These are phyloP conservation scores for Atractiella rhizophila DNA, from an alignment of 768 basidiomycete genomes.

Conservation along the genomic window DNA sequence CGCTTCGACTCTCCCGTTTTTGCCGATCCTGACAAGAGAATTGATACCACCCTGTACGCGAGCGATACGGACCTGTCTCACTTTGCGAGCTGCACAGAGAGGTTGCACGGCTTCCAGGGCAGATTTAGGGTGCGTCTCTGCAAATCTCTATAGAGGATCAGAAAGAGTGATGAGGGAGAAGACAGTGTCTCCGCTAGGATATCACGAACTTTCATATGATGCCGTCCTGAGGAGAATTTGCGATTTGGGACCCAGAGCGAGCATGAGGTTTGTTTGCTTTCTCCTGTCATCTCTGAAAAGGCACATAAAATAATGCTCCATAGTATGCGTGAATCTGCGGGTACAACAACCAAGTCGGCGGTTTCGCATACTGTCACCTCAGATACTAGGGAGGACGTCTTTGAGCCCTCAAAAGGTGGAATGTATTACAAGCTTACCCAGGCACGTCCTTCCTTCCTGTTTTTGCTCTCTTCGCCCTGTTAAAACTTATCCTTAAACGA, in stretches of 20 bases:
- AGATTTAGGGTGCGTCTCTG: slow-evolving; percentile 49
- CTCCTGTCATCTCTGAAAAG: neutral
- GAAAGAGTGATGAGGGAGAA: neutral
- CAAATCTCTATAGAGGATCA: slow-evolving; percentile 13
- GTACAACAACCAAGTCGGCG: slow-evolving; percentile 54
- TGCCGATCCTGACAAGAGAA: slow-evolving; percentile 35
- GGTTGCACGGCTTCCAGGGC: slow-evolving; percentile 37
- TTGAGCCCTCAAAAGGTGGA: slow-evolving; percentile 39
- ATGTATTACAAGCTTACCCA: slow-evolving; percentile 35
- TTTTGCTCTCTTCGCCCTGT: neutral
- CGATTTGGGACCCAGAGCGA: slow-evolving; percentile 45
- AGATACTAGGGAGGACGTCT: slow-evolving; percentile 49
- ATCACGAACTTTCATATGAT: slow-evolving; percentile 65
- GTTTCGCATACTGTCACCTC: slow-evolving; percentile 47
- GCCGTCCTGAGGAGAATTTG: slow-evolving; percentile 50
- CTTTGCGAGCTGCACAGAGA: slow-evolving; percentile 47
- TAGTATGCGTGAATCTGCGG: slow-evolving; percentile 65
- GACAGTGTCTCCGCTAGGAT: slow-evolving; percentile 16
- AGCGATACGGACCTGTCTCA: slow-evolving; percentile 54
- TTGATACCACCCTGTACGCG: slow-evolving; percentile 44
- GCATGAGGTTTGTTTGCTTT: slow-evolving; percentile 37
- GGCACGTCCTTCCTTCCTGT: slow-evolving; percentile 10
- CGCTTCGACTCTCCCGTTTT: slow-evolving; percentile 23
- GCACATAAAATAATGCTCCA: neutral
- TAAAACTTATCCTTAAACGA: neutral